Base-by-base conservation (phyloP, 371 early-diverging fungal genomes). In the Mucor velutinosus region DNA sequence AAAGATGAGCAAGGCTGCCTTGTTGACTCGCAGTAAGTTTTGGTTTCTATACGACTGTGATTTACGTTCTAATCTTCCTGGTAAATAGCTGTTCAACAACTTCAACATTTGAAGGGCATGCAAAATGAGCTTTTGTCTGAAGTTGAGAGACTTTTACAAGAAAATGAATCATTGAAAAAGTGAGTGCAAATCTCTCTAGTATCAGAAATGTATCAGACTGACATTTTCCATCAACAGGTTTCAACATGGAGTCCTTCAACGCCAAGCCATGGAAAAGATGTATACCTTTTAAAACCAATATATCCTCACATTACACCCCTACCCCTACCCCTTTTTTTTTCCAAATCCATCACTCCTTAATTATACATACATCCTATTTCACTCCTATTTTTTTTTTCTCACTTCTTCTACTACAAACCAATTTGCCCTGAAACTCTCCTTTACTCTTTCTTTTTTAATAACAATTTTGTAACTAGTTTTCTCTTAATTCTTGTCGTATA, bases 1-100 rank as follows among this genome's bases (percentile, higher is more conserved):
- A 62, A 85, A 86, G 62, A 83, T 86, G 80, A 82, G 83, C 62
- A 86, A 86, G 66, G 87, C 87, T 39, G 80, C 82, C 53, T 67
- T 86, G 45, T 75, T 86, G 47, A 80, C 80, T 27, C 74, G 83
- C 78, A 83, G 84, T 84, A 79, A 59, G 80, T 69, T 12, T 49
- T 37, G 47, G 47, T 35, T 53, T 49, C 41, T 37, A 30, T 49
- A 33, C 4, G 21, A 23, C 19, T 47, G 51, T 61, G 55, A n/a
- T 58, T 58, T 19, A 8, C 19, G 8, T 30, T 35, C 49, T 65
- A 43, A 33, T 30, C 7, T 12, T 56, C 29, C 56, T 15, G 37
- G 27, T 41, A 39, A 23, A 1, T 70, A 82, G 82, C 82, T 64
- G 80, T 82, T 33, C 82, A 82, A 58, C 82, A 82, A 71, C 75